Percentiles rank a stretch among this genome's conserved stretches.
phyloP scores from a whole-genome alignment of 1,284 basidiomycete species.

The Prillingera fragicola region DNA sequence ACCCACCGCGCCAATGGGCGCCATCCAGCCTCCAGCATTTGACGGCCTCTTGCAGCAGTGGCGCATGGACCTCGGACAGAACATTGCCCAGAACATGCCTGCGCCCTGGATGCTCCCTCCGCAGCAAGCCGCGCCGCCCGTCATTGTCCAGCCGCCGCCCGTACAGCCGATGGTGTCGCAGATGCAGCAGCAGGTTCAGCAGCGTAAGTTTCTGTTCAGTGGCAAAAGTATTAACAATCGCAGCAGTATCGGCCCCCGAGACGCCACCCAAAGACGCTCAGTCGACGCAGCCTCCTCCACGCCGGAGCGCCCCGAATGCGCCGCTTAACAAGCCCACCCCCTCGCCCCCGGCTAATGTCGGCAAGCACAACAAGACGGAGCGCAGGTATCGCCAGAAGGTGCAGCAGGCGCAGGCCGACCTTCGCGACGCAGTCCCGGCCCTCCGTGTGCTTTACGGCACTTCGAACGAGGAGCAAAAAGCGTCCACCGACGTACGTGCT shows the following conservation, averaged over 20 bases:
- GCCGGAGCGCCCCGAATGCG: conserved; percentile 20
- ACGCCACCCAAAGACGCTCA: conserved; percentile 6
- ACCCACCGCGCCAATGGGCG: conserved; percentile 4
- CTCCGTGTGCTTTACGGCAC: conserved; percentile 46
- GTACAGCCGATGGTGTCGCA: conserved; percentile 2
- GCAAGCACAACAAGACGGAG: conserved; percentile 49
- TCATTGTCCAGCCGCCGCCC: not conserved
- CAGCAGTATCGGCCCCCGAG: conserved; percentile 1
- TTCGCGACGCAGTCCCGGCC: conserved; percentile 47
- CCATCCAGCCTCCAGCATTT: conserved; percentile 13
- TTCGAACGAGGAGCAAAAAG: conserved; percentile 40
- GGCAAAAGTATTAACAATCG: not conserved
- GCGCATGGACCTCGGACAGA: conserved; percentile 13
- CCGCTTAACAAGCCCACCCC: conserved; percentile 16
- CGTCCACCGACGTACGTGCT: conserved; percentile 39
- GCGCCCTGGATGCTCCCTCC: not conserved
- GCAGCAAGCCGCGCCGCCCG: conserved; percentile 1
- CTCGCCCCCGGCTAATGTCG: conserved; percentile 22
- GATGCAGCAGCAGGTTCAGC: not conserved
- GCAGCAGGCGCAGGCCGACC: conserved; percentile 44
- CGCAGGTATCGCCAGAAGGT: conserved; percentile 48
- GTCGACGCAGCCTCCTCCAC: conserved; percentile 8
- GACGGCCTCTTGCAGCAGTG: conserved; percentile 21
- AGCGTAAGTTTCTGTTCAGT: no score
- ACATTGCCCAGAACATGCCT: not conserved